Base-by-base conservation (phyloP, 768 basidiomycete species). In the Sporobolomyces roseus region DNA sequence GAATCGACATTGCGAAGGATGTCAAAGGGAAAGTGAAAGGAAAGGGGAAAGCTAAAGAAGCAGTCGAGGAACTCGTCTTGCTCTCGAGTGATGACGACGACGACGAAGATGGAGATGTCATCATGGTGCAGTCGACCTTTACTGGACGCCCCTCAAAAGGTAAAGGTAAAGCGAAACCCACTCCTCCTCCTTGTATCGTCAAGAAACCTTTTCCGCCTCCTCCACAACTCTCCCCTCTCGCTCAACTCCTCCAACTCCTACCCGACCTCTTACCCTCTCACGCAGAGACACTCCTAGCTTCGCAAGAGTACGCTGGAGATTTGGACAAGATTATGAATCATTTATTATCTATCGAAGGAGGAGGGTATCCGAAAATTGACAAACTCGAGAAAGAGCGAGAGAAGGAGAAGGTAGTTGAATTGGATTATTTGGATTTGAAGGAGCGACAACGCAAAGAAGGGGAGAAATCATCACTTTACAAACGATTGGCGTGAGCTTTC, bases 191-290 rank as follows among this genome's bases (percentile, higher is more conserved):
- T 9, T 17, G 10, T 9, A 41, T 17, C 9, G 17, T 41, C 38
- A 41, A 41, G 14, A 29, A 27, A 16, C 51, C 46, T 14, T 8
- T 21, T 3, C 19, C 12, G 2, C 38, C 54, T 4, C 0, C 46
- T 13, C 50, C 60, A 9, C 53, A 33, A 3, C 29, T 41, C 7
- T 59, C 65, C 1, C 66, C 60, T 3, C 53, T 67, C 35, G n/a
- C 43, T 4, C 35, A 56, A 2, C 46, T 71, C 30, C 61, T 71
- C 25, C 2, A n/a, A 23, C 25, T 71, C 61, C 14, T 71, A 35
- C 70, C 70, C 36, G 70, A 71, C 16, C 55, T 61, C 21, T 51
- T 54, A 4, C 65, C 70, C 21, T 25, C 38, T 6, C 58, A 64
- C 52, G 70, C 58, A 1, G 12, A 25, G 21, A n/a, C 8, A 13